Evolutionary conservation across 345 rosid species (phyloP).

Genomic region (Excoecaria cochinchinensis): DNA sequence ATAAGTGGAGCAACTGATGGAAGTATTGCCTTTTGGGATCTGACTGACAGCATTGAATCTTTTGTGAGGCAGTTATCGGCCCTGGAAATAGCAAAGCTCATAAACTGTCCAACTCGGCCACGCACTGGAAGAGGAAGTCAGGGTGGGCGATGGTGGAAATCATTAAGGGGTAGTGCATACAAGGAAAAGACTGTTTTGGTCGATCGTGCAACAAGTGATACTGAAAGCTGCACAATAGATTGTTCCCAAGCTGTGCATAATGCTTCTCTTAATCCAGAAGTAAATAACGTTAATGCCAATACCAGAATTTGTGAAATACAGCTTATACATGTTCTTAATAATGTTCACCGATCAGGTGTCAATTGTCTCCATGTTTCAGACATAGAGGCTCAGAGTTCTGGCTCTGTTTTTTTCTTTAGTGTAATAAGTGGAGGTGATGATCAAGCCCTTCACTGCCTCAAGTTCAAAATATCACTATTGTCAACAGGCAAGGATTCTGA

Average conservation of each 20-base stretch:
- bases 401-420: constrained; percentile 38
- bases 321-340: constrained; percentile 52
- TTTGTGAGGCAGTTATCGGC: constrained; percentile 57
- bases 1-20: constrained; percentile 96
- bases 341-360: constrained; percentile 83
- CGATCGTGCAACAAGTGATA: constrained; percentile 18
- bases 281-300: constrained; percentile 31
- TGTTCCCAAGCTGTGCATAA: constrained; percentile 23
- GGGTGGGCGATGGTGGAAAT: constrained; percentile 87
- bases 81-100: constrained; percentile 51
- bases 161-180: constrained; percentile 30
- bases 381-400: constrained; percentile 31
- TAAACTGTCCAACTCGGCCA: constrained; percentile 70
- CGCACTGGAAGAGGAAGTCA: constrained; percentile 94
- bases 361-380: constrained; percentile 76
- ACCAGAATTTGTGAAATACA: constrained; percentile 52
- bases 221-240: constrained; percentile 19
- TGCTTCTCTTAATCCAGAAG: constrained; percentile 30
- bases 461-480: constrained; percentile 34
- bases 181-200: constrained; percentile 28
- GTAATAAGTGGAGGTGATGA: constrained; percentile 93
- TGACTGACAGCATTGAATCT: constrained; percentile 61
- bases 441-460: constrained; percentile 74
- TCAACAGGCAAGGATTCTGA: constrained; percentile 22
- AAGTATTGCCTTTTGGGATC: constrained; percentile 87